Evolutionary conservation across 768 basidiomycete species (phyloP).

Genomic region (Boletus barrowsii): DNA sequence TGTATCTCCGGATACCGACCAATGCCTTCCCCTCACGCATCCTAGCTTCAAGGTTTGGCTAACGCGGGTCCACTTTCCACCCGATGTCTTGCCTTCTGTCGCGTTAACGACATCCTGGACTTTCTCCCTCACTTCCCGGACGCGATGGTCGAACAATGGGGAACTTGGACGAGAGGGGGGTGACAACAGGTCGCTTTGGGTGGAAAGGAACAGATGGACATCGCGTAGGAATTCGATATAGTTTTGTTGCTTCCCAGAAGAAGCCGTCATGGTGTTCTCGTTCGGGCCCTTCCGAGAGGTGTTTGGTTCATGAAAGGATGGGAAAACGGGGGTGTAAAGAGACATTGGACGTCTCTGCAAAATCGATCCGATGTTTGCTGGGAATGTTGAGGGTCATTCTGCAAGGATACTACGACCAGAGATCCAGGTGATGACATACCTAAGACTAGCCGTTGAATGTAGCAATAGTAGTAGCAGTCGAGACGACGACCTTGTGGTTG

Average conservation of each 20-base stretch:
- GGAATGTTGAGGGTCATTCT: not conserved
- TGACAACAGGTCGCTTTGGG: slow-evolving; percentile 31
- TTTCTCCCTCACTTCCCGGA: slow-evolving; percentile 31
- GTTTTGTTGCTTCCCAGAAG: slow-evolving; percentile 10
- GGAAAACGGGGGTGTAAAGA: slow-evolving; percentile 35
- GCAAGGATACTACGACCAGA: not conserved
- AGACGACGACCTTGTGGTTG: no score
- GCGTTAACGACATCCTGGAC: slow-evolving; percentile 35
- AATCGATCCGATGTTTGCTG: not conserved
- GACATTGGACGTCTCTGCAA: slow-evolving; percentile 22
- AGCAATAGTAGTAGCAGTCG: no score
- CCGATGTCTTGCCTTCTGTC: slow-evolving; percentile 38
- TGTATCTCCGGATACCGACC: slow-evolving; percentile 25
- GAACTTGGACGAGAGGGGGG: slow-evolving; percentile 36
- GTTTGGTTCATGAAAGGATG: slow-evolving; percentile 15
- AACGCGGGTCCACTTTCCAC: slow-evolving; percentile 48
- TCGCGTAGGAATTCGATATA: slow-evolving; percentile 30
- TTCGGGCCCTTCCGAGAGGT: slow-evolving; percentile 5
- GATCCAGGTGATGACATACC: slow-evolving; percentile 2
- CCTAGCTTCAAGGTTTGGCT: slow-evolving; percentile 39
- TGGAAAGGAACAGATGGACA: slow-evolving; percentile 32
- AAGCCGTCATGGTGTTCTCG: not conserved
- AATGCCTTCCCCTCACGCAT: slow-evolving; percentile 36
- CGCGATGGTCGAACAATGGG: slow-evolving; percentile 27
- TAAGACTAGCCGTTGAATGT: not conserved